phyloP scores from a whole-genome alignment of 805 yeast genomes.

The Ogataea trehalophila region DNA sequence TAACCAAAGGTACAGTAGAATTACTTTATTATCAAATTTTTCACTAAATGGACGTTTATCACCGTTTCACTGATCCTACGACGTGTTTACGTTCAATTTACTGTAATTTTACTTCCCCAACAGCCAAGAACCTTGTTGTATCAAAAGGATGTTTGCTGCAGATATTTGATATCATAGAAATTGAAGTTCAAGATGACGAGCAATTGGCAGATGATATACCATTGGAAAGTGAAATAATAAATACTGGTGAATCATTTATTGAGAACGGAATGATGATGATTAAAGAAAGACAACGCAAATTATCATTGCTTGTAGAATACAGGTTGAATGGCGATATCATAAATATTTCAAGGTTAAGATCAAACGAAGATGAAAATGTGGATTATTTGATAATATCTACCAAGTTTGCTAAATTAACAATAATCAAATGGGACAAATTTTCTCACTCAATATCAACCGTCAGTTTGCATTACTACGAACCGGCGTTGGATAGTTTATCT shows the following conservation, averaged over 20 bases:
- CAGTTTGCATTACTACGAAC: constrained; percentile 84
- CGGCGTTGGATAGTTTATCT: constrained; percentile 48
- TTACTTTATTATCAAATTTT: no score
- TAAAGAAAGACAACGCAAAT: constrained; percentile 21
- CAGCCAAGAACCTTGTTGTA: constrained; percentile 52
- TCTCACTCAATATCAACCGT: constrained; percentile 57
- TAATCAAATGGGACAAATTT: constrained; percentile 63
- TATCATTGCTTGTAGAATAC: constrained; percentile 55
- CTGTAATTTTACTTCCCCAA: constrained; percentile 37
- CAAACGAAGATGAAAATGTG: constrained; percentile 38
- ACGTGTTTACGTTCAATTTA: constrained; percentile 58
- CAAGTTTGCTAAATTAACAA: constrained; percentile 69
- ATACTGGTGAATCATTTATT: constrained; percentile 16
- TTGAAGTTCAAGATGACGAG: constrained; percentile 15
- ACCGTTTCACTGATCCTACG: constrained; percentile 72
- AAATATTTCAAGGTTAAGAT: constrained; percentile 47
- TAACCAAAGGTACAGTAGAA: no score
- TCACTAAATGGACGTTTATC: constrained; percentile 65
- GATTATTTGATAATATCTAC: constrained; percentile 68
- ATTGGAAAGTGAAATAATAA: constrained; percentile 11
- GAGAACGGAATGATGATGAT: constrained; percentile 19
- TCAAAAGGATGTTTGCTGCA: constrained; percentile 70
- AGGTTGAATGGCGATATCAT: constrained; percentile 66
- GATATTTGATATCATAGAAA: constrained; percentile 42
- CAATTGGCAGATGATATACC: constrained; percentile 6